A percentile compares a stretch with the other conserved stretches of the same genome.
Conservation (phyloP, 371 early-diverging fungal genomes). For the Capillidium heterosporum region DNA sequence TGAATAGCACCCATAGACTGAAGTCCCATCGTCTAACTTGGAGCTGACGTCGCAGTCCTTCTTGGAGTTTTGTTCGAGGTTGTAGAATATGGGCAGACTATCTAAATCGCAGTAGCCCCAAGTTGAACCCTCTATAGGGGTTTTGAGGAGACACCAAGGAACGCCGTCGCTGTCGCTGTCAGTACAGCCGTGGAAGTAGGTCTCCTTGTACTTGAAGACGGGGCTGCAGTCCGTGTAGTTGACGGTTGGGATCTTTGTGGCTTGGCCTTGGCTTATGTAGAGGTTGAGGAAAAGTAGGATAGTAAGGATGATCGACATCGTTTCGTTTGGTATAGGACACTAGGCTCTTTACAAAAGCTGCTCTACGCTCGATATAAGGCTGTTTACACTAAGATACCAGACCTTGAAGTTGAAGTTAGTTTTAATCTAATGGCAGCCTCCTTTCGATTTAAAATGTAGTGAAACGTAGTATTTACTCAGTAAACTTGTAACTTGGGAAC, state of each 20-base stretch:
- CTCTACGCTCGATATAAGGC: too few relatives aligned
- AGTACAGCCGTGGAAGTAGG: slow-evolving; percentile 5
- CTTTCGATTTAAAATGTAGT: too few relatives aligned
- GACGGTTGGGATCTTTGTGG: slow-evolving; percentile 3
- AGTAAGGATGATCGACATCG: too few relatives aligned
- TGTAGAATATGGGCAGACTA: not conserved
- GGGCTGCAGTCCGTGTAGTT: not conserved
- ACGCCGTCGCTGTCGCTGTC: slow-evolving; percentile 5
- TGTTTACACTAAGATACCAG: too few relatives aligned
- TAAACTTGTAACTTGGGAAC: too few relatives aligned
- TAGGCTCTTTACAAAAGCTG: too few relatives aligned
- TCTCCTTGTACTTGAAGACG: slow-evolving; percentile 1
- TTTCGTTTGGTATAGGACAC: too few relatives aligned
- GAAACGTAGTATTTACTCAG: too few relatives aligned
- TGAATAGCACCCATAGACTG: slow-evolving; percentile 3
- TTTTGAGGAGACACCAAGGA: slow-evolving; percentile 6
- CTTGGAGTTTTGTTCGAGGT: not conserved
- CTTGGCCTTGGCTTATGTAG: too few relatives aligned
- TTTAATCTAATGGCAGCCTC: not conserved
- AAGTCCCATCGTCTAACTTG: not conserved
- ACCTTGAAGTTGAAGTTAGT: too few relatives aligned
- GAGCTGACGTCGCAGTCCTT: slow-evolving; percentile 1
- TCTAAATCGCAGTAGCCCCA: slow-evolving; percentile 7
- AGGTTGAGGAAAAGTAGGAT: too few relatives aligned
- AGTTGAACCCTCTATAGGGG: not conserved